Percentiles rank a stretch among this genome's conserved stretches.
Evolutionary conservation across 768 basidiomycete species (phyloP).

Genomic region (Boletus patriciae): DNA sequence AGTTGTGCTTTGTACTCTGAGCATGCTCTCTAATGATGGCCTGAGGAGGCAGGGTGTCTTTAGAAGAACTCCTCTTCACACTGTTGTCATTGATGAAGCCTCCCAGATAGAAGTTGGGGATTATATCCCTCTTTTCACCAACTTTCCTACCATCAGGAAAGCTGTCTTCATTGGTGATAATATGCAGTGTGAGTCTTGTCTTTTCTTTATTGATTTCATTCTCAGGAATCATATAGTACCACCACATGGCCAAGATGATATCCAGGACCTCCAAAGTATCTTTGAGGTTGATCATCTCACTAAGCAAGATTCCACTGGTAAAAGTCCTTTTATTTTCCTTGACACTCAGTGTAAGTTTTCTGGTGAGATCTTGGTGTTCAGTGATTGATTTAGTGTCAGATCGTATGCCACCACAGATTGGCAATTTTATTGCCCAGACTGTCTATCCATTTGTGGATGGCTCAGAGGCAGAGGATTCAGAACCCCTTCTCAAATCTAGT

Average conservation of each 20-base stretch:
- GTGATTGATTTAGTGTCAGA: slow-evolving; percentile 43
- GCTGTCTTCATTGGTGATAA: slow-evolving; percentile 65
- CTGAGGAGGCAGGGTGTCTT: slow-evolving; percentile 26
- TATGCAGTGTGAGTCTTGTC: slow-evolving; percentile 52
- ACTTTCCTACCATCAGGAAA: slow-evolving; percentile 43
- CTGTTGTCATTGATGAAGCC: slow-evolving; percentile 64
- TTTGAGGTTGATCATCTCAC: slow-evolving; percentile 74
- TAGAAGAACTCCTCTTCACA: slow-evolving; percentile 39
- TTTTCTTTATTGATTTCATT: slow-evolving; percentile 31
- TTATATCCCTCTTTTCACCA: slow-evolving; percentile 45
- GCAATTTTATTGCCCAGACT: slow-evolving; percentile 63
- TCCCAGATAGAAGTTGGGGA: slow-evolving; percentile 62
- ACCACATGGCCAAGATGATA: slow-evolving; percentile 73
- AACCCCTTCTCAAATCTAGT: slow-evolving; percentile 48
- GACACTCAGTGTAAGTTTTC: slow-evolving; percentile 68
- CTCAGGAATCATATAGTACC: slow-evolving; percentile 54
- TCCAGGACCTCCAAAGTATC: slow-evolving; percentile 64
- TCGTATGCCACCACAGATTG: slow-evolving; percentile 82
- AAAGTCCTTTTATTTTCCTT: slow-evolving; percentile 50
- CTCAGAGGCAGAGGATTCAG: slow-evolving; percentile 26
- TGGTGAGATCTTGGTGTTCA: background rate
- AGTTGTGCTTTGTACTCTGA: slow-evolving; percentile 74
- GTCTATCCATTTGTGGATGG: slow-evolving; percentile 54
- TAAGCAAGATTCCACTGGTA: slow-evolving; percentile 19
- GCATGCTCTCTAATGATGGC: slow-evolving; percentile 60